Evolutionary conservation across 140 eudicot genomes (phyloP).

Genomic region (Bidens hawaiensis): DNA sequence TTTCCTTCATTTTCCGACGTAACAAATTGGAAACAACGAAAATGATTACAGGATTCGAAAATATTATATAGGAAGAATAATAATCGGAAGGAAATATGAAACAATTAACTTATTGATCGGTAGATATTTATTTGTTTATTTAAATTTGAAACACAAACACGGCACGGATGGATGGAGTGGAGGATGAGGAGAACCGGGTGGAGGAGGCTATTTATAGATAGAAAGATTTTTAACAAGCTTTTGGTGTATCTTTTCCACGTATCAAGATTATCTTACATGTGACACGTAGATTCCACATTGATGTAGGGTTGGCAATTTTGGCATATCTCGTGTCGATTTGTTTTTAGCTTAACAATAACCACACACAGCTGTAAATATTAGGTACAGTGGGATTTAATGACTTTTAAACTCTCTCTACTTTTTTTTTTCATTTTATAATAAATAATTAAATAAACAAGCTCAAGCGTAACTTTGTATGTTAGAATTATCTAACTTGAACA

Average conservation of each 20-base stretch:
- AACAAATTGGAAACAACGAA: neutral
- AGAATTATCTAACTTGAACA: too few relatives aligned
- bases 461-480: too few relatives aligned
- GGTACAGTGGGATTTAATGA: neutral
- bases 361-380: conserved; percentile 18
- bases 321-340: neutral
- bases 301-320: conserved; percentile 5
- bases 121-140: too few relatives aligned
- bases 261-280: conserved; percentile 10
- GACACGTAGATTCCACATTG: conserved; percentile 52
- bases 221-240: neutral
- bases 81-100: neutral
- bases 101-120: neutral
- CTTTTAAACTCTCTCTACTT: too few relatives aligned
- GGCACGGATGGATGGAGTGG: neutral
- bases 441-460: too few relatives aligned
- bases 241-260: conserved; percentile 24
- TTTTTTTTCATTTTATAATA: too few relatives aligned
- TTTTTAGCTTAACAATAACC: neutral
- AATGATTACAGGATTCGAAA: neutral
- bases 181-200: conserved; percentile 6
- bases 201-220: conserved; percentile 9
- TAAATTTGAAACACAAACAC: too few relatives aligned
- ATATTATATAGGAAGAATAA: too few relatives aligned
- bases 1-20: conserved; percentile 45